A percentile compares a stretch with the other conserved stretches of the same genome.
These are phyloP conservation scores for Berberis thunbergii DNA, from an alignment of 164 flowering plant genomes.

Conservation along the genomic window DNA sequence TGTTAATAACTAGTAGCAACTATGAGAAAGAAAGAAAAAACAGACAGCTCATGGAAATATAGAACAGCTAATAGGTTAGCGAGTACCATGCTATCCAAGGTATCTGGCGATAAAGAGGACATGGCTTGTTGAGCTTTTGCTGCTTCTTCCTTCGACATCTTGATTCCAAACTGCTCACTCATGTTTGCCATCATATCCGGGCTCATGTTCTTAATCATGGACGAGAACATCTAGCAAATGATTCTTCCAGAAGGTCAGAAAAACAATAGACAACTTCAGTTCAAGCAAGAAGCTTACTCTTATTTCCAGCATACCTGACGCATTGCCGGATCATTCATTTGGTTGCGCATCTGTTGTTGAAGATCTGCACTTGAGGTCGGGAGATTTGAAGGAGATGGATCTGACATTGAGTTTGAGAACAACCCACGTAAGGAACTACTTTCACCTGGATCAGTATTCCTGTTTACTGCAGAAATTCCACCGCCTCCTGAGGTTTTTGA, in stretches of 20 bases:
- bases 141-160: conserved; percentile 84
- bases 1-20: background rate
- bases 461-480: conserved; percentile 18
- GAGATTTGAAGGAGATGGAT: conserved; percentile 22
- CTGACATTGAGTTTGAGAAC: conserved; percentile 23
- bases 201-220: conserved; percentile 87
- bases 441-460: conserved; percentile 28
- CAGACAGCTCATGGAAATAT: background rate
- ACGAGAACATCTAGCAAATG: conserved; percentile 65
- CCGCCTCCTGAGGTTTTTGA: conserved; percentile 6
- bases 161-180: conserved; percentile 88
- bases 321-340: conserved; percentile 94
- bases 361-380: conserved; percentile 42
- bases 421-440: conserved; percentile 35
- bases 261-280: background rate
- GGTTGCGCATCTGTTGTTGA: conserved; percentile 88
- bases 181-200: conserved; percentile 96
- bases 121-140: conserved; percentile 92
- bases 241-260: conserved; percentile 3
- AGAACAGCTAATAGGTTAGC: background rate
- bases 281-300: background rate
- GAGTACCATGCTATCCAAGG: conserved; percentile 82
- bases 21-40: background rate
- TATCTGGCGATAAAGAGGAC: conserved; percentile 84
- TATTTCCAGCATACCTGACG: conserved; percentile 42